Conservation (phyloP, 179 eudicot genomes). For the Amaranthus tricolor region DNA sequence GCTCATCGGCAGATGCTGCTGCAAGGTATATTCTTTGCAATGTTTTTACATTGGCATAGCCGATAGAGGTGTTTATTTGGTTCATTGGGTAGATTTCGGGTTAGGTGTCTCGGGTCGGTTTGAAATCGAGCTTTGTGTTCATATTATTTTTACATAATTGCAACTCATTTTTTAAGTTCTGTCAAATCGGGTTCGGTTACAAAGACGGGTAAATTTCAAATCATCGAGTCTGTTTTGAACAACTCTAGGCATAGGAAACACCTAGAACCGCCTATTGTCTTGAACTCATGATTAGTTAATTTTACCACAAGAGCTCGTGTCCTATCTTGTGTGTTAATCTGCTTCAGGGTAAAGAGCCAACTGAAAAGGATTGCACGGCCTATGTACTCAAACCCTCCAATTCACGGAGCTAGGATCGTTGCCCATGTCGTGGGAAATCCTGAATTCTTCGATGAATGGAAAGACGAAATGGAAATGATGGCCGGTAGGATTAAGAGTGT, state of each 20-base stretch:
- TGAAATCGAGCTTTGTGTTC: too few species aligned
- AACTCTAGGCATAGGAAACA: too few species aligned
- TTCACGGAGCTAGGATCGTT: conserved; percentile 90
- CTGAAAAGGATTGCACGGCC: conserved; percentile 91
- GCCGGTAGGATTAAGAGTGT: conserved; percentile 91
- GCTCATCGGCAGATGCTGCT: conserved; percentile 87
- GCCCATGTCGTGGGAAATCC: conserved; percentile 83
- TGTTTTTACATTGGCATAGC: too few species aligned
- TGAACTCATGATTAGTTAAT: background rate
- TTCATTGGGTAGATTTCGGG: too few species aligned
- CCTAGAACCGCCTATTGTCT: too few species aligned
- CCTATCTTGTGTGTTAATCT: background rate
- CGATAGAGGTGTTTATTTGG: too few species aligned
- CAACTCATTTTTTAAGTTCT: too few species aligned
- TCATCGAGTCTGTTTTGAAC: too few species aligned
- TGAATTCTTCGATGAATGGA: conserved; percentile 77
- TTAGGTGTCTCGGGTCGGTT: too few species aligned
- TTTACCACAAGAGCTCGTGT: background rate
- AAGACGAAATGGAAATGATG: conserved; percentile 95
- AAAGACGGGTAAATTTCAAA: too few species aligned
- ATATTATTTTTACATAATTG: too few species aligned
- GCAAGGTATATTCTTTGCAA: conserved; percentile 43
- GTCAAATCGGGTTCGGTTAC: too few species aligned
- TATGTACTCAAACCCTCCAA: conserved; percentile 96
- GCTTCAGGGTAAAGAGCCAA: conserved; percentile 83